Evolutionary conservation across 2,329 filamentous ascomycete species (phyloP).

Genomic region (Penicillium sp.): DNA sequence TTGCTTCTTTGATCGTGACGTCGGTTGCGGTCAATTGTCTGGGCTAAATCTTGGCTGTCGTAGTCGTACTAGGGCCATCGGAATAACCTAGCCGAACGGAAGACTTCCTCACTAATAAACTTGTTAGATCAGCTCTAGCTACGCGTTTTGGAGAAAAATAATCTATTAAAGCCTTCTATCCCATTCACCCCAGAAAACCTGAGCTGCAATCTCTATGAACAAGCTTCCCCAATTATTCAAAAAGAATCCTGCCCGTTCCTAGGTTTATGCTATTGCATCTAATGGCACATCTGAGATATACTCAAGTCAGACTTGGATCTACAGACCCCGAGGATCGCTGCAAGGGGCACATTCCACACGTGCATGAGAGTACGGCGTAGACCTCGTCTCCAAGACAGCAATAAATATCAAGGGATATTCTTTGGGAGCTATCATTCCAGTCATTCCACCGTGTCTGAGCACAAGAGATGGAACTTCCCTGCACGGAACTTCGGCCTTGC

Average conservation of each 20-base stretch:
- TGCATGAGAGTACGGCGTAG: not conserved
- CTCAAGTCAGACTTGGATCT: not conserved
- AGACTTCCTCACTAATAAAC: too few relatives aligned
- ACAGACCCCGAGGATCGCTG: not conserved
- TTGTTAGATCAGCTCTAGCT: too few relatives aligned
- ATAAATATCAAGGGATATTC: not conserved
- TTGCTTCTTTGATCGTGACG: not conserved
- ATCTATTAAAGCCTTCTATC: not conserved
- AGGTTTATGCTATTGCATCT: too few relatives aligned
- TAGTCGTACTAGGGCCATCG: too few relatives aligned
- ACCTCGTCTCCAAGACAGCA: not conserved
- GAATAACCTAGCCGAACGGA: not conserved
- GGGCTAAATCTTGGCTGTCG: not conserved
- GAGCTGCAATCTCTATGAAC: not conserved
- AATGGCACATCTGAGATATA: too few relatives aligned
- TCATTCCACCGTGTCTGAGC: not conserved
- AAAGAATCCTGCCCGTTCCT: not conserved
- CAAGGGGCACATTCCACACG: slow-evolving; percentile 1
- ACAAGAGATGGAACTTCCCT: not conserved
- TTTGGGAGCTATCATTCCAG: not conserved
- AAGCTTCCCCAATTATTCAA: not conserved
- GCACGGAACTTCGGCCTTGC: not conserved
- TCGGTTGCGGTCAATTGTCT: not conserved
- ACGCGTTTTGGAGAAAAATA: not conserved
- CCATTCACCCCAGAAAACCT: not conserved